These are phyloP conservation scores for Colletotrichum nymphaeae DNA, from an alignment of 2,329 filamentous ascomycete genomes.

Conservation along the genomic window DNA sequence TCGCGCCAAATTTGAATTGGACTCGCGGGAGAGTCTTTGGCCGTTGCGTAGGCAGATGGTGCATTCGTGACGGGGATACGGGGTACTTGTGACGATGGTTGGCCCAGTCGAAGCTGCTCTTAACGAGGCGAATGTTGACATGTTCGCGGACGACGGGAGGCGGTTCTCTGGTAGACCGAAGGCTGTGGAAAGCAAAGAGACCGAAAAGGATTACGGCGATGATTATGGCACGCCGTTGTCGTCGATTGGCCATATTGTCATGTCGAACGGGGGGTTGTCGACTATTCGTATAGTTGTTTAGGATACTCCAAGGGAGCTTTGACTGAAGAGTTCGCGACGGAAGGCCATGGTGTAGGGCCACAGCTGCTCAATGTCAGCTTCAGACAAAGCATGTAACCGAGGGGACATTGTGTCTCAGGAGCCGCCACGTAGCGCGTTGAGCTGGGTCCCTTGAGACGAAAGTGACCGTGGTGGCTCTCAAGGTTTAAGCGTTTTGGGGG, in stretches of 20 bases:
- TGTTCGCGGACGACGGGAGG: conserved; percentile 9
- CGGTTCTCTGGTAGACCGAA: background rate
- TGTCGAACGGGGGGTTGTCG: background rate
- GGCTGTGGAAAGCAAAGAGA: conserved; percentile 10
- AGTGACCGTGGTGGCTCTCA: background rate
- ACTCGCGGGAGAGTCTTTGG: conserved; percentile 24
- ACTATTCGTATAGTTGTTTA: background rate
- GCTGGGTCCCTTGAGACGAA: background rate
- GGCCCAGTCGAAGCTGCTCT: conserved; percentile 36
- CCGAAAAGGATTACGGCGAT: conserved; percentile 27
- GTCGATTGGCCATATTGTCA: conserved; percentile 36
- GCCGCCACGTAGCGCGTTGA: conserved; percentile 14
- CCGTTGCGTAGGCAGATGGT: conserved; percentile 19
- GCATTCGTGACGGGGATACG: conserved; percentile 26
- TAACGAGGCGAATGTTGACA: conserved; percentile 20
- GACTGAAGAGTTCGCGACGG: background rate
- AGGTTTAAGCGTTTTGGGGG: background rate
- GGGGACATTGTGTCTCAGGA: conserved; percentile 16
- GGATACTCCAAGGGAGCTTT: background rate
- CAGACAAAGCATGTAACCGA: background rate
- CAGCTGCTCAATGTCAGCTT: background rate
- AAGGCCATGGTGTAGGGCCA: background rate
- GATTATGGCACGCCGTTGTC: conserved; percentile 31
- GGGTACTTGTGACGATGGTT: conserved; percentile 26
- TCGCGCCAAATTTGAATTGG: conserved; percentile 28